A percentile compares a stretch with the other conserved stretches of the same genome.
Evolutionary conservation across 23 red algal genomes (phyloP).

Genomic region (Pyropia yezoensis): DNA sequence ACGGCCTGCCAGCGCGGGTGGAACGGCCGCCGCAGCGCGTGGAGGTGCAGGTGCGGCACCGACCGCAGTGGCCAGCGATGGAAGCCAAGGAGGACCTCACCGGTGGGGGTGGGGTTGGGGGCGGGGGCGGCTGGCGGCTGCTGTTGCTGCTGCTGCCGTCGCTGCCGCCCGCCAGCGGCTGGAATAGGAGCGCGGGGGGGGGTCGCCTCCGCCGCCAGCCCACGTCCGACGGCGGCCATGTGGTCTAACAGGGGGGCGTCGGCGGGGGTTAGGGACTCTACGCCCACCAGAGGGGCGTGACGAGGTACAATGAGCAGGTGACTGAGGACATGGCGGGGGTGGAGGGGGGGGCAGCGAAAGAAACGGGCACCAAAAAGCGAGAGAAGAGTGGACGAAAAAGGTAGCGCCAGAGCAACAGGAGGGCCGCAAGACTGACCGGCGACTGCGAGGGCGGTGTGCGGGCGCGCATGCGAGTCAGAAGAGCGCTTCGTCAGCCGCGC

Average conservation of each 20-base stretch:
- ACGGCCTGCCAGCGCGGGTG: neutral
- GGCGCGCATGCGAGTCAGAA: too few relatives aligned
- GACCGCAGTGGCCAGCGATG: constrained; percentile 25
- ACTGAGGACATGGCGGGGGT: neutral
- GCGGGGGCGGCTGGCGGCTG: too few relatives aligned
- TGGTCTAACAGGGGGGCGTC: constrained; percentile 12
- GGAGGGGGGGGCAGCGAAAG: too few relatives aligned
- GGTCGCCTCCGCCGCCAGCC: neutral
- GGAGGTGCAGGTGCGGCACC: constrained; percentile 26
- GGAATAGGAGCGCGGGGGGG: too few relatives aligned
- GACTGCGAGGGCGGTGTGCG: too few relatives aligned
- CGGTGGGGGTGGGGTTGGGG: neutral
- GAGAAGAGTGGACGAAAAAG: too few relatives aligned
- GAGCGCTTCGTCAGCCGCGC: too few relatives aligned
- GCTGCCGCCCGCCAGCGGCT: too few relatives aligned
- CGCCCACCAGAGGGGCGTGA: constrained; percentile 13
- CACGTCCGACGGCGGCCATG: constrained; percentile 9
- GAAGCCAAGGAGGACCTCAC: constrained; percentile 16
- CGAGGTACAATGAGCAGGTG: constrained; percentile 31
- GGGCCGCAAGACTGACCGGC: too few relatives aligned
- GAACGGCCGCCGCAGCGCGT: constrained; percentile 20
- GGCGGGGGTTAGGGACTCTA: constrained; percentile 6
- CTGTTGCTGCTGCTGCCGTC: too few relatives aligned
- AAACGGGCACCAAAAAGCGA: too few relatives aligned
- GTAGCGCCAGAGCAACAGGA: too few relatives aligned